Evolutionary conservation across 768 basidiomycete genomes (phyloP), one percentile per base, ranked within the genome.

Genomic region (Xerocomellus intermedius): DNA sequence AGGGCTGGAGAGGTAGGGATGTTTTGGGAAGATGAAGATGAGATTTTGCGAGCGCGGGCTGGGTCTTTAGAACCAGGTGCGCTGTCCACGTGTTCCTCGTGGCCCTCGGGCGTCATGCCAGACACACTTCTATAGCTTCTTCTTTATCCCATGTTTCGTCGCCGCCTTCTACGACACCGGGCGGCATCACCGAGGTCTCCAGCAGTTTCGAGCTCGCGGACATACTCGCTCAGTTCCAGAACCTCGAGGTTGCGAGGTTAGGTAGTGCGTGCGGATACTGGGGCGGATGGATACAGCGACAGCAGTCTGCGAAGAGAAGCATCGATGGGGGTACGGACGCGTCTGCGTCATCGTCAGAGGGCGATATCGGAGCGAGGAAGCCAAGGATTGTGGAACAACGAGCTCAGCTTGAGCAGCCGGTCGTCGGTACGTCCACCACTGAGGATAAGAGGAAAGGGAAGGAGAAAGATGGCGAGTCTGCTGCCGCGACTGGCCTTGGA

Each of bases 261-360:
- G 78, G 78, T 2, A 71, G 75, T 37, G 68, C 71, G 5, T 75
- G 75, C 14, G 73, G 69, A 1, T 79, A 77, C 50, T 78, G 79
- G 77, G 48, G 68, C 13, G 50, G 54, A 41, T 61, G 68, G 64
- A 60, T 55, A 42, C 49, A 52, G 12, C 48, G 54, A 41, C 51
- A 53, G 38, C 28, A 10, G 24, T 50, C 58, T 17, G 42, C 14
- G n/a, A 46, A 37, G 24, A 21, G 8, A 9, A 21, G 6, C 12
- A 10, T 7, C 0, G 46, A 45, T 22, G 41, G 1, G n/a, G 21
- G 30, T 16, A 39, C 12, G 17, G 32, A 37, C 17, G 21, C 22
- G 21, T 45, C 26, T 14, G 9, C 8, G 12, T 38, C 39, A 7
- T 48, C 38, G 6, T 42, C 36, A 8, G 21, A 35, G 9, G 48